A percentile compares a stretch with the other conserved stretches of the same genome.
These are phyloP conservation scores for Hymenoscyphus salicellus DNA, from an alignment of 2,329 filamentous ascomycete species.

Conservation along the genomic window DNA sequence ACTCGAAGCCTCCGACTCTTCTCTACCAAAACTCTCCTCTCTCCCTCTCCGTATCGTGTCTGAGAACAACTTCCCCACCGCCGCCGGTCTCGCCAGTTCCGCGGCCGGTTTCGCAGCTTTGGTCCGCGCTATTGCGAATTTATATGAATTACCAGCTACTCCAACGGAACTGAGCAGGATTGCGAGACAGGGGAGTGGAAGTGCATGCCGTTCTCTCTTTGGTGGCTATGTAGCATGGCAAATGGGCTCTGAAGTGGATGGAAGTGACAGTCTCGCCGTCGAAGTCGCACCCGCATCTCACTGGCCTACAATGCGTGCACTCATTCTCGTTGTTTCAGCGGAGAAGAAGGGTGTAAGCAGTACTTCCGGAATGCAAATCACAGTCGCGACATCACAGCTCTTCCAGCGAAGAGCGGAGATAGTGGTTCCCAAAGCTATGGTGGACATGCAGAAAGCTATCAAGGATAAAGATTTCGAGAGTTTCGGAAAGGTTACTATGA, in stretches of 20 bases:
- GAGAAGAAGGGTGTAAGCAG: constrained; percentile 95
- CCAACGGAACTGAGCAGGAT: constrained; percentile 83
- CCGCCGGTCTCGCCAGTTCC: constrained; percentile 78
- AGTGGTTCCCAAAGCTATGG: constrained; percentile 82
- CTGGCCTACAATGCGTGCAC: constrained; percentile 92
- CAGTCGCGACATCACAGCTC: constrained; percentile 84
- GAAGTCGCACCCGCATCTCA: constrained; percentile 84
- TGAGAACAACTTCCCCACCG: constrained; percentile 98
- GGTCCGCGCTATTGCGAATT: constrained; percentile 82
- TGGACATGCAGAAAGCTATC: constrained; percentile 79
- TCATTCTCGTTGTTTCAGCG: constrained; percentile 86
- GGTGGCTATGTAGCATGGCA: constrained; percentile 97
- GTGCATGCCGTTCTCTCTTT: constrained; percentile 88
- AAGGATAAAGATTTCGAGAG: constrained; percentile 73
- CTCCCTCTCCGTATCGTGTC: constrained; percentile 82
- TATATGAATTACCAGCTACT: constrained; percentile 80
- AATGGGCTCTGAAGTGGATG: constrained; percentile 71
- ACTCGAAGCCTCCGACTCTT: constrained; percentile 68
- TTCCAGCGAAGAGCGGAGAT: constrained; percentile 72
- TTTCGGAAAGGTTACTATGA: constrained; percentile 92
- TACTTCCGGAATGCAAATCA: constrained; percentile 95
- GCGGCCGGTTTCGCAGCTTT: constrained; percentile 68
- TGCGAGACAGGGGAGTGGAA: constrained; percentile 90
- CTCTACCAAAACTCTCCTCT: constrained; percentile 76
- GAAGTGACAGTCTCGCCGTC: constrained; percentile 82